phyloP scores from a whole-genome alignment of 148 eudicot species.

The Suaeda aralocaspica region DNA sequence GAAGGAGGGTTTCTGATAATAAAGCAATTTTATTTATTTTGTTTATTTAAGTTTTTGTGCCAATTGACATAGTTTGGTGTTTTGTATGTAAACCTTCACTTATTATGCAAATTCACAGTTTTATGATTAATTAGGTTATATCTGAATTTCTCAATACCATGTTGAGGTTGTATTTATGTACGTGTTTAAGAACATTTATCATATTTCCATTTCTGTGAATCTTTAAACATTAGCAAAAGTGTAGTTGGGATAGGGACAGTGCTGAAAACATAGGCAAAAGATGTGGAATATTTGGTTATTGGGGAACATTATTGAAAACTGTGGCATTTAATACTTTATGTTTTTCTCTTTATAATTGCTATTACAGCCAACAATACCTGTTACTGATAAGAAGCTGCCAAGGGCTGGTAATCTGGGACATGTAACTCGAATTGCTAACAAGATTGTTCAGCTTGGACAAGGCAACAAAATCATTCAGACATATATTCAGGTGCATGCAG shows the following conservation, averaged over 20 bases:
- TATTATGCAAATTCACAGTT: no score
- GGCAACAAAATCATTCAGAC: constrained; percentile 49
- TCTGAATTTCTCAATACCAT: no score
- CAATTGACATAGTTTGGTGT: not conserved
- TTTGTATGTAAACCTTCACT: no score
- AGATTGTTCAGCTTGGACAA: constrained; percentile 69
- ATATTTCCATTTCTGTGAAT: not conserved
- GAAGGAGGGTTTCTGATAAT: no score
- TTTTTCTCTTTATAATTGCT: constrained; percentile 15
- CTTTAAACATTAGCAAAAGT: not conserved
- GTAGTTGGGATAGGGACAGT: not conserved
- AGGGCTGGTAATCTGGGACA: constrained; percentile 86
- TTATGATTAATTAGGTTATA: no score
- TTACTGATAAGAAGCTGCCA: constrained; percentile 59
- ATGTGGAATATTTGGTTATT: not conserved
- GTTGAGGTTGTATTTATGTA: no score
- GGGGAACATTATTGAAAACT: not conserved
- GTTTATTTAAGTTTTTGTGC: no score
- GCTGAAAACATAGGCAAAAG: not conserved
- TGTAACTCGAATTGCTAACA: constrained; percentile 80
- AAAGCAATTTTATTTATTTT: no score
- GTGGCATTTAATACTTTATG: constrained; percentile 8
- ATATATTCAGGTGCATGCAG: constrained; percentile 56
- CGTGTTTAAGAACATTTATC: no score
- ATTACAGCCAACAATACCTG: constrained; percentile 77